Percentiles rank a stretch among this genome's conserved stretches.
phyloP scores from a whole-genome alignment of 352 stramenopile species.

The Globisporangium spinosum region DNA sequence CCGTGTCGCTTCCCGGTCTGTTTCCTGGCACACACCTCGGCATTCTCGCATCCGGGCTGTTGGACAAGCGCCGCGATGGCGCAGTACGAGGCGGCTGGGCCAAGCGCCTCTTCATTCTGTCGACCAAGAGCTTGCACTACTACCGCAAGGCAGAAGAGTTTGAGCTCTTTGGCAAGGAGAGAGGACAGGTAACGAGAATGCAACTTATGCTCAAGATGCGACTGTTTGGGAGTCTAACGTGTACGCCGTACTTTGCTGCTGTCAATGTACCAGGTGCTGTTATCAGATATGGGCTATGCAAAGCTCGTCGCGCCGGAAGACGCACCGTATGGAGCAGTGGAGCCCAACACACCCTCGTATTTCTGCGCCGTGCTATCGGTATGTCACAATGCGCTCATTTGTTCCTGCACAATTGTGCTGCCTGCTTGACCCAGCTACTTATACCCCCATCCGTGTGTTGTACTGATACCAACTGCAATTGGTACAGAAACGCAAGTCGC shows the following conservation, averaged over 20 bases:
- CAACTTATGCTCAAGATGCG: not conserved
- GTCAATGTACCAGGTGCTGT: conserved; percentile 21
- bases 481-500: conserved; percentile 64
- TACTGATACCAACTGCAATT: not conserved
- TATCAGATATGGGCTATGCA: conserved; percentile 72
- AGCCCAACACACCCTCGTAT: conserved; percentile 48
- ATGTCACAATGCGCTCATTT: conserved; percentile 3
- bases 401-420: not conserved
- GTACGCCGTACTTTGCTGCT: not conserved
- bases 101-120: conserved; percentile 78
- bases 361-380: conserved; percentile 81
- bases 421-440: too few species aligned
- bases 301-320: conserved; percentile 75
- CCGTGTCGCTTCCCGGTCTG: conserved; percentile 64
- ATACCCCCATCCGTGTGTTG: not conserved
- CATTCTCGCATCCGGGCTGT: conserved; percentile 65
- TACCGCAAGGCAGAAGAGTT: conserved; percentile 79
- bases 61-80: conserved; percentile 83
- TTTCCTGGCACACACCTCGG: conserved; percentile 70
- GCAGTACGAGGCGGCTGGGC: conserved; percentile 81
- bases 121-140: conserved; percentile 77
- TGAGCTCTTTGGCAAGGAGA: conserved; percentile 84
- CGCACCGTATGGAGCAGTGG: conserved; percentile 65
- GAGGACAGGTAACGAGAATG: conserved; percentile 45
- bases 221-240: not conserved